These are phyloP conservation scores for Raphanus raphanistrum DNA, from an alignment of 345 rosid genomes.

Conservation along the genomic window DNA sequence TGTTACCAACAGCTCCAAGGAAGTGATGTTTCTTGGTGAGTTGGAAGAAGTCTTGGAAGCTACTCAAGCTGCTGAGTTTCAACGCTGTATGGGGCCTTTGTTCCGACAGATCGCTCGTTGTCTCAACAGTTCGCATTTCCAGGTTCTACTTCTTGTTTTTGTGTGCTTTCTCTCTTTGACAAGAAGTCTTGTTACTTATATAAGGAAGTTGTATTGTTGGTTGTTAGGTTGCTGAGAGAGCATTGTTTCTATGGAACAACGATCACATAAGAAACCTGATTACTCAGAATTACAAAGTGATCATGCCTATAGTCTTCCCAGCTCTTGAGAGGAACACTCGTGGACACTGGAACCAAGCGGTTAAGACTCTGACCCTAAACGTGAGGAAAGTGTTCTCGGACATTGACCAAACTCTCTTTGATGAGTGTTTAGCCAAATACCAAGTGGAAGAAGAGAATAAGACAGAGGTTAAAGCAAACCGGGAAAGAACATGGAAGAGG, in stretches of 20 bases:
- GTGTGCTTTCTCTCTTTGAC: neutral
- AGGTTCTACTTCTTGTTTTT: slow-evolving; percentile 46
- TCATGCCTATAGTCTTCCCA: slow-evolving; percentile 62
- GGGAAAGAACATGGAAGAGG: slow-evolving; percentile 61
- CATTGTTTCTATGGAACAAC: slow-evolving; percentile 66
- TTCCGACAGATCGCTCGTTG: slow-evolving; percentile 69
- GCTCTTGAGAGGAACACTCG: slow-evolving; percentile 58
- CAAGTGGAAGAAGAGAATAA: slow-evolving; percentile 59
- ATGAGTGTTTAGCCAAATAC: slow-evolving; percentile 65
- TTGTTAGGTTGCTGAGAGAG: slow-evolving; percentile 64
- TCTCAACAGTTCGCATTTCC: slow-evolving; percentile 84
- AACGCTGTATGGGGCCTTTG: slow-evolving; percentile 83
- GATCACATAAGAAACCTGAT: slow-evolving; percentile 61
- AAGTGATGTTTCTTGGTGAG: slow-evolving; percentile 84
- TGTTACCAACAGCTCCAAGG: slow-evolving; percentile 81
- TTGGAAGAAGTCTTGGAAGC: slow-evolving; percentile 90
- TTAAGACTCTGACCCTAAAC: slow-evolving; percentile 57
- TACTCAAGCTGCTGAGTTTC: slow-evolving; percentile 81
- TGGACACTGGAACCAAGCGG: slow-evolving; percentile 72
- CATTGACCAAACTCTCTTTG: slow-evolving; percentile 58
- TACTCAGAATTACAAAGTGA: slow-evolving; percentile 49
- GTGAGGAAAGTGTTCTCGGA: slow-evolving; percentile 62
- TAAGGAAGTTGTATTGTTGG: neutral
- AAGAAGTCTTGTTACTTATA: neutral
- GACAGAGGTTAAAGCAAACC: slow-evolving; percentile 50